Evolutionary conservation across 306 rosid genomes (phyloP).

Genomic region (Quercus engelmannii): DNA sequence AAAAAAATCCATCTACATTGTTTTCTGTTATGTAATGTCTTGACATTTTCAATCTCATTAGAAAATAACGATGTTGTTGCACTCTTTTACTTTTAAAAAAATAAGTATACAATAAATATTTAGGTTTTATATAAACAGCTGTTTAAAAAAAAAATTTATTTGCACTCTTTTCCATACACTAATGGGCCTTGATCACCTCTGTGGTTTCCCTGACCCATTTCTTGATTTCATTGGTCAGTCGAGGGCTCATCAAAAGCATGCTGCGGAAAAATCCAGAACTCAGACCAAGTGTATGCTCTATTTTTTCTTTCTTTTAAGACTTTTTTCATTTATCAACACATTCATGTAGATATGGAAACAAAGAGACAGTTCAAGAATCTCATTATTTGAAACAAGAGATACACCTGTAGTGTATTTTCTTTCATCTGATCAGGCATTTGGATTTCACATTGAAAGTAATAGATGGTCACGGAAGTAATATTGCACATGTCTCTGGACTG

Average conservation of each 20-base stretch:
- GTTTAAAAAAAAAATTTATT: neutral
- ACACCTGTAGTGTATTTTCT: neutral
- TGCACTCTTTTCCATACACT: neutral
- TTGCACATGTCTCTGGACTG: neutral
- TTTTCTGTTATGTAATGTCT: neutral
- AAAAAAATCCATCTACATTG: neutral
- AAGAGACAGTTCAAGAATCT: neutral
- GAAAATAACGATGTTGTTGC: neutral
- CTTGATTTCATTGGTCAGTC: slow-evolving; percentile 52
- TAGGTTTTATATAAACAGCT: no score
- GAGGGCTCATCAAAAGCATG: slow-evolving; percentile 95
- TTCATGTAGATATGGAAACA: neutral
- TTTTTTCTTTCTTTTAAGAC: neutral
- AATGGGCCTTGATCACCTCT: neutral
- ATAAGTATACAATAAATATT: no score
- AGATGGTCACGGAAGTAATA: neutral
- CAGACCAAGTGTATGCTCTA: slow-evolving; percentile 80
- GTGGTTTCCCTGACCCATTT: slow-evolving; percentile 12
- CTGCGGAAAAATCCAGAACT: slow-evolving; percentile 99
- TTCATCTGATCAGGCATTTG: neutral
- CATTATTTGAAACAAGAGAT: neutral
- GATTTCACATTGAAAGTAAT: neutral
- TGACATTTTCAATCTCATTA: neutral
- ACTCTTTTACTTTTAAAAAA: neutral
- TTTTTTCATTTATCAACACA: neutral